phyloP scores from a whole-genome alignment of 164 flowering plant species.

The Stephania japonica region DNA sequence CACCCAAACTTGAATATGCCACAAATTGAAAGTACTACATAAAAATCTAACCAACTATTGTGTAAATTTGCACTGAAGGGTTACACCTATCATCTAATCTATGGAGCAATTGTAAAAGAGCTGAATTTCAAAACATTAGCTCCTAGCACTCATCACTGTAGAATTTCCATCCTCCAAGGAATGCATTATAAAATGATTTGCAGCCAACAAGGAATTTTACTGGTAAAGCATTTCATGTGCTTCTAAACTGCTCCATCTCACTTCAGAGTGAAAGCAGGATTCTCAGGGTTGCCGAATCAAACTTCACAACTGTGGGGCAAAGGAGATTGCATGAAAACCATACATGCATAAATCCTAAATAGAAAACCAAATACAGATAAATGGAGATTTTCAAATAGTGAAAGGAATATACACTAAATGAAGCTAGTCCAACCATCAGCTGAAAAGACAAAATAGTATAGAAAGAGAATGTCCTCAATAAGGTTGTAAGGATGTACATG shows the following conservation, averaged over 20 bases:
- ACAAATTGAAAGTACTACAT: not conserved
- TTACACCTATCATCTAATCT: too few species aligned
- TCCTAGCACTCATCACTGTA: too few species aligned
- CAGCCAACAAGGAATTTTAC: too few species aligned
- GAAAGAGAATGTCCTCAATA: not conserved
- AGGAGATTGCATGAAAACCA: not conserved
- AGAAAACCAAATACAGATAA: not conserved
- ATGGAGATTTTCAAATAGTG: not conserved
- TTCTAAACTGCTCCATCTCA: too few species aligned
- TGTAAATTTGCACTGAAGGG: too few species aligned
- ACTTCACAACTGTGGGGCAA: not conserved
- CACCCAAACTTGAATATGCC: not conserved
- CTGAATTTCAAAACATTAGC: too few species aligned
- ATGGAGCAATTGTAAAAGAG: too few species aligned
- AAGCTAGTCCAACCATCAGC: not conserved
- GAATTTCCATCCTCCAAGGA: too few species aligned
- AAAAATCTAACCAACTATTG: too few species aligned
- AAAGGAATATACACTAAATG: not conserved
- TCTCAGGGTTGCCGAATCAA: not conserved
- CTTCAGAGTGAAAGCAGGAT: too few species aligned
- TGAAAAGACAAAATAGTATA: constrained; percentile 3
- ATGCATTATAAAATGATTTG: too few species aligned
- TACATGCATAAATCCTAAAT: not conserved
- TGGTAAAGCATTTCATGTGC: too few species aligned
- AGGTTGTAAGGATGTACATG: constrained; percentile 38